Conservation (phyloP, 2,329 filamentous ascomycete species). For the Verticillium alfalfae region DNA sequence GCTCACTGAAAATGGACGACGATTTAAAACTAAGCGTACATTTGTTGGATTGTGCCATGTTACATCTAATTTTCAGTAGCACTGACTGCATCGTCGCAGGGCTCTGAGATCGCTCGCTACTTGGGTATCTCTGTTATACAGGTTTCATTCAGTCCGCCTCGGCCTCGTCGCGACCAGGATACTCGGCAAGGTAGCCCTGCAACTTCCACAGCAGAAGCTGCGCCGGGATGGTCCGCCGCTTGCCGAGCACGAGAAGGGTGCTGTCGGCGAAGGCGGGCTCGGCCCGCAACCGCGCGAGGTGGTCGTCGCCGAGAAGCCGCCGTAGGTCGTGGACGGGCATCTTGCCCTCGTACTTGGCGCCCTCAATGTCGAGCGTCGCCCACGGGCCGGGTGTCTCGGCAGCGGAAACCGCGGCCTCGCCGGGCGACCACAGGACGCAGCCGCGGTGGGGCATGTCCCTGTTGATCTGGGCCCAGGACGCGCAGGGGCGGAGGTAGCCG, state of each 20-base stretch:
- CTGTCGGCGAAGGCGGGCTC: conserved; percentile 13
- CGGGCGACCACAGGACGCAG: conserved; percentile 35
- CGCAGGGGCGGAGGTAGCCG: conserved; percentile 33
- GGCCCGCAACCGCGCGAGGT: conserved; percentile 28
- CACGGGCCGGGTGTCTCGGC: background rate
- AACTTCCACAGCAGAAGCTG: conserved; percentile 53
- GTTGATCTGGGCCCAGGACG: conserved; percentile 36
- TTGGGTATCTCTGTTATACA: background rate
- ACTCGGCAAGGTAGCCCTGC: conserved; percentile 42
- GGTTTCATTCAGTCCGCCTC: background rate
- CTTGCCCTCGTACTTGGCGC: conserved; percentile 23
- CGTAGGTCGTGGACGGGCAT: conserved; percentile 49
- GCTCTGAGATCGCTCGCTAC: background rate
- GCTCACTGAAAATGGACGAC: background rate
- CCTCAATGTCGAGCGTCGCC: conserved; percentile 27
- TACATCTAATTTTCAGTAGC: background rate
- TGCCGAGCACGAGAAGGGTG: conserved; percentile 32
- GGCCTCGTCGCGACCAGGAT: background rate
- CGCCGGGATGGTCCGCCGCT: conserved; percentile 29
- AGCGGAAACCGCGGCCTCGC: background rate
- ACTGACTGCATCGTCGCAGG: background rate
- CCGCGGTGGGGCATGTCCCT: conserved; percentile 31
- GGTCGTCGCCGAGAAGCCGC: conserved; percentile 43
- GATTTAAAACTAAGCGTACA: too few relatives aligned
- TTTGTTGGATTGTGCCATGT: too few relatives aligned